These are phyloP conservation scores for Xylaria hypoxylon DNA, from an alignment of 2,329 filamentous ascomycete genomes.

Conservation along the genomic window DNA sequence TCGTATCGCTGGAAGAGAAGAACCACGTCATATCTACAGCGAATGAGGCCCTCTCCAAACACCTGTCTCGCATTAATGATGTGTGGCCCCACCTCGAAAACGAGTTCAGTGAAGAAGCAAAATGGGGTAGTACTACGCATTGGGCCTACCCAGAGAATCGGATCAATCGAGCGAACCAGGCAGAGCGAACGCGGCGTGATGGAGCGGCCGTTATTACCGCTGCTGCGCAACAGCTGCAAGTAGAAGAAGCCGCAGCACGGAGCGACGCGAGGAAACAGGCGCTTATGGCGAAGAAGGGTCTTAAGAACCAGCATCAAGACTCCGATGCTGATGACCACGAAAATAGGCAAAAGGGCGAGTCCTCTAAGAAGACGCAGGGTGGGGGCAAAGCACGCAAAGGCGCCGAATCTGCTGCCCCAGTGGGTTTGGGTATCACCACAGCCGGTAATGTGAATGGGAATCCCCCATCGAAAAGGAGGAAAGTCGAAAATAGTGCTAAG, in stretches of 20 bases:
- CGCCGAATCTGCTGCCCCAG: slow-evolving; percentile 61
- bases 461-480: slow-evolving; percentile 78
- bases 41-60: slow-evolving; percentile 87
- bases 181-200: slow-evolving; percentile 82
- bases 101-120: slow-evolving; percentile 94
- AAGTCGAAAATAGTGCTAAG: slow-evolving; percentile 83
- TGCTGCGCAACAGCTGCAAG: slow-evolving; percentile 73
- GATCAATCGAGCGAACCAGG: slow-evolving; percentile 70
- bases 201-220: slow-evolving; percentile 82
- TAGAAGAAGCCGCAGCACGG: slow-evolving; percentile 81
- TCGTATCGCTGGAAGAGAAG: slow-evolving; percentile 94
- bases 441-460: slow-evolving; percentile 62
- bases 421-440: slow-evolving; percentile 75
- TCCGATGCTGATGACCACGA: slow-evolving; percentile 82
- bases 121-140: slow-evolving; percentile 89
- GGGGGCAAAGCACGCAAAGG: slow-evolving; percentile 73
- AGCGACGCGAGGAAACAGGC: slow-evolving; percentile 89
- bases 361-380: slow-evolving; percentile 71
- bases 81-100: slow-evolving; percentile 87
- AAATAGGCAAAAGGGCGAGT: slow-evolving; percentile 60
- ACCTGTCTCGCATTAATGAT: slow-evolving; percentile 85
- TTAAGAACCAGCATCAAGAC: slow-evolving; percentile 75
- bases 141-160: slow-evolving; percentile 96
- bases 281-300: slow-evolving; percentile 79
- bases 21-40: slow-evolving; percentile 96